Evolutionary conservation across 805 yeast species (phyloP).

Genomic region (Candida caryicola): DNA sequence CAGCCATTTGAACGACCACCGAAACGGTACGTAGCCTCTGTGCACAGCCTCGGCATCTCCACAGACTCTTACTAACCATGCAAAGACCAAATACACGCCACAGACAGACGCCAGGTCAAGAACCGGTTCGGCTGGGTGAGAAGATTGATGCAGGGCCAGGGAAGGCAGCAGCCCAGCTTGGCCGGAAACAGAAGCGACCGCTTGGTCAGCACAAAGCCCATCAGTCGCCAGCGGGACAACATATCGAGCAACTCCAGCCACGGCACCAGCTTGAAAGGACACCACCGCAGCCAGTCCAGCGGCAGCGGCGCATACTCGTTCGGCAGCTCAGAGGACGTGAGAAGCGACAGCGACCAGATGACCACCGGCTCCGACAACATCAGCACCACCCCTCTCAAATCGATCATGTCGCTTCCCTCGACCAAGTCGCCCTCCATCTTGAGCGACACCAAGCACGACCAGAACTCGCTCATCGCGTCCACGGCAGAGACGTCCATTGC

Average conservation of each 20-base stretch:
- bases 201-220: not conserved
- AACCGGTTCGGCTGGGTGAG: slow-evolving; percentile 41
- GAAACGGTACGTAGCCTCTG: too few relatives aligned
- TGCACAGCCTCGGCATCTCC: too few relatives aligned
- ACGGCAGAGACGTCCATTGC: slow-evolving; percentile 52
- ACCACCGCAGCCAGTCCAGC: not conserved
- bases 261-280: not conserved
- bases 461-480: slow-evolving; percentile 36
- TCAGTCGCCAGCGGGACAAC: not conserved
- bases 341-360: slow-evolving; percentile 15
- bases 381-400: slow-evolving; percentile 49
- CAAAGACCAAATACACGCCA: too few relatives aligned
- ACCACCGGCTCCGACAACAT: slow-evolving; percentile 35
- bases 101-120: slow-evolving; percentile 28
- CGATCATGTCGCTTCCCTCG: slow-evolving; percentile 41
- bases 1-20: too few relatives aligned
- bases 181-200: not conserved
- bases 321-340: slow-evolving; percentile 6
- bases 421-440: slow-evolving; percentile 40
- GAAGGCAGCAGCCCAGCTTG: slow-evolving; percentile 12
- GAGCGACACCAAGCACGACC: slow-evolving; percentile 29
- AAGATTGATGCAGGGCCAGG: slow-evolving; percentile 38
- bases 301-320: slow-evolving; percentile 7
- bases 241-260: not conserved
- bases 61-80: too few relatives aligned